Evolutionary conservation across 257 asterid species (phyloP).

Genomic region (Solanum stenotomum): DNA sequence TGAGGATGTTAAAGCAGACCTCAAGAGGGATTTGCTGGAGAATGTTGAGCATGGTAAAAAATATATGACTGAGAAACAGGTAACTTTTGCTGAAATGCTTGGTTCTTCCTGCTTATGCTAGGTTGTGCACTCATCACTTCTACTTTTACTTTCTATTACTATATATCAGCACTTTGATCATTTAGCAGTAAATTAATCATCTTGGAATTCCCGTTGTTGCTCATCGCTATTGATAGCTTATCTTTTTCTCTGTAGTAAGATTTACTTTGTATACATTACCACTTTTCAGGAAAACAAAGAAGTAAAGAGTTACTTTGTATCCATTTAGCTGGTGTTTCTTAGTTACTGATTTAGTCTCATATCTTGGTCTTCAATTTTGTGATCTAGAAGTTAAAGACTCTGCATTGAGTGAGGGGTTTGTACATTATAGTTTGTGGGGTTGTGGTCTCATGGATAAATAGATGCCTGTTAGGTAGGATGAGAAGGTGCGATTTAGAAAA

Average conservation of each 20-base stretch:
- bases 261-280: neutral
- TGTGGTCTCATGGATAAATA: neutral
- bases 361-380: neutral
- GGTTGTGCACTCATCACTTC: neutral
- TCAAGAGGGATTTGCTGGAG: constrained; percentile 56
- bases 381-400: neutral
- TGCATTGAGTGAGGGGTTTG: neutral
- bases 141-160: neutral
- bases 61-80: constrained; percentile 90
- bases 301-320: neutral
- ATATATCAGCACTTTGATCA: neutral
- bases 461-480: neutral
- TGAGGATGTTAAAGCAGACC: constrained; percentile 55
- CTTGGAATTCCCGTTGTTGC: neutral
- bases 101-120: neutral
- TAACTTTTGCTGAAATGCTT: constrained; percentile 17
- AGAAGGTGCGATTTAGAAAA: neutral
- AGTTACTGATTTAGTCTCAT: neutral
- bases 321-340: neutral
- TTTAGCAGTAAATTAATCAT: neutral
- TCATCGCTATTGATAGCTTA: neutral
- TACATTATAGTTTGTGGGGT: neutral
- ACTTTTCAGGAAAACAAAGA: neutral
- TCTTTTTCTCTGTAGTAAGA: neutral
- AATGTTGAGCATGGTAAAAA: constrained; percentile 71